Evolutionary conservation across 1,284 basidiomycete species (phyloP).

Genomic region (Takashimella koratensis): DNA sequence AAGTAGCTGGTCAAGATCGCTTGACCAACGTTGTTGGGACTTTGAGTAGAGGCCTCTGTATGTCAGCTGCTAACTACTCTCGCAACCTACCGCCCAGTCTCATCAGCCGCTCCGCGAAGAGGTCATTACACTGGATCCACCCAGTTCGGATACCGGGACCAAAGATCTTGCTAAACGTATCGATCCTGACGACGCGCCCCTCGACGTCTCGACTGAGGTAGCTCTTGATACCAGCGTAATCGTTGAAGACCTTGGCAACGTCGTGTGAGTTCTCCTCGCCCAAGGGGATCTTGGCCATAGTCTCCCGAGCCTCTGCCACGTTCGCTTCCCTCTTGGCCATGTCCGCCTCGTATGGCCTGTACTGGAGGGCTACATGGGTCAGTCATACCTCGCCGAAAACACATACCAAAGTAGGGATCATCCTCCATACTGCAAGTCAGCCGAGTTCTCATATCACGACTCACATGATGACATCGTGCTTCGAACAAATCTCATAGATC

Average conservation of each 20-base stretch:
- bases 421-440: slow-evolving; percentile 40
- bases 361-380: slow-evolving; percentile 20
- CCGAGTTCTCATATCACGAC: too few relatives aligned
- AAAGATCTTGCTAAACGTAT: slow-evolving; percentile 47
- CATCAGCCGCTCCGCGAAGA: slow-evolving; percentile 48
- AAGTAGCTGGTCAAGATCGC: slow-evolving; percentile 52
- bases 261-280: slow-evolving; percentile 14
- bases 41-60: slow-evolving; percentile 52
- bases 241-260: slow-evolving; percentile 15
- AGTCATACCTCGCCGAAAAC: background rate
- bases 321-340: slow-evolving; percentile 7
- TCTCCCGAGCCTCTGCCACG: slow-evolving; percentile 8
- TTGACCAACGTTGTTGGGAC: slow-evolving; percentile 54
- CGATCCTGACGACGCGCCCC: slow-evolving; percentile 53
- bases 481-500: slow-evolving; percentile 51
- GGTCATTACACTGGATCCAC: slow-evolving; percentile 50
- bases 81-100: slow-evolving; percentile 11
- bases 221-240: slow-evolving; percentile 24
- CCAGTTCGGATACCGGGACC: slow-evolving; percentile 55
- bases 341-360: slow-evolving; percentile 22
- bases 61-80: background rate
- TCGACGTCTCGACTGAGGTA: slow-evolving; percentile 54
- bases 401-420: slow-evolving; percentile 29
- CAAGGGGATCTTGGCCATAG: slow-evolving; percentile 13
- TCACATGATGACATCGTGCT: slow-evolving; percentile 53